Base-by-base conservation (phyloP, 345 rosid species). In the Citrus reticulata region DNA sequence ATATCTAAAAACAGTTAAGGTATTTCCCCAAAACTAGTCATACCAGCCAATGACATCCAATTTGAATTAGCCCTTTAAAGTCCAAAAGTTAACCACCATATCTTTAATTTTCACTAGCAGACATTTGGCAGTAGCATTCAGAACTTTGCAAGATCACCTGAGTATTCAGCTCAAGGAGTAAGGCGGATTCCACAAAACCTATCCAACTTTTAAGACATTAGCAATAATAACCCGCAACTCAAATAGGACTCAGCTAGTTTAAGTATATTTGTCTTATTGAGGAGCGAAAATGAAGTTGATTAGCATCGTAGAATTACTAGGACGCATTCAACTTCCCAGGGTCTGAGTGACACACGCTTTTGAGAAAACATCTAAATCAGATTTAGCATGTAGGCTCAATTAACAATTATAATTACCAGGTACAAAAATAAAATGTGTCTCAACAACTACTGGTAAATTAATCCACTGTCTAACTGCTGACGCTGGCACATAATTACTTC, bases 1-100 rank as follows among this genome's bases (percentile, higher is more conserved):
- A 69, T 96, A 95, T 88, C 98, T 95, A 81, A 37, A 70, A 82
- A 62, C 10, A 75, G 39, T 88, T 81, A 91, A 86, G 84, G 61
- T 17, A 77, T 4, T 59, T 34, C 67, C 67, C 77, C 30, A 6
- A 72, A 72, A 37, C 14, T 10, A 73, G 55, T 14, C 7, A 37
- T 16, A 14, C 11, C 34, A 59, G 32, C 67, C 49, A 24, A 73
- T 60, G 29, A 39, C 32, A 16, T 10, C 35, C 76, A 73, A 62
- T 74, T 68, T 46, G 19, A 27, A 7, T 16, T 16, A 8, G 70
- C 66, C 9, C 64, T 27, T 54, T 54, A 19, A 34, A 34, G 10
- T 25, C 51, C 72, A 24, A 27, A 49, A 6, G 29, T n/a, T 22
- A 73, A 40, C 65, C 37, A 73, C 54, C 76, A 73, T 9, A 3